Evolutionary conservation across 805 yeast species (phyloP).

Genomic region (Komagataella ulmi): DNA sequence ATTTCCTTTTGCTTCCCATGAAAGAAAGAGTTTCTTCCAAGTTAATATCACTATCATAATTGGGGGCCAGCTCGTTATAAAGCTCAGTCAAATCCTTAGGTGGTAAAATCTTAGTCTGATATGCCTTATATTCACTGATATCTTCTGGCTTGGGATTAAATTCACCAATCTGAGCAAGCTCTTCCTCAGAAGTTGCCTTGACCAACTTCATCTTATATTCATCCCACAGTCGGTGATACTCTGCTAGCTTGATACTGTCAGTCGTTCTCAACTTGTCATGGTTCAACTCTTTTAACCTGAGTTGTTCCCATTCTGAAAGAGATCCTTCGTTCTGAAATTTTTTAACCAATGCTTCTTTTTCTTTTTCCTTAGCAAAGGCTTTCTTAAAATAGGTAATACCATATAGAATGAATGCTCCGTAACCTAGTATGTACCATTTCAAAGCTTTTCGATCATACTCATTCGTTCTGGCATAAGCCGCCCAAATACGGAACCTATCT

Average conservation of each 20-base stretch:
- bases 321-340: conserved; percentile 18
- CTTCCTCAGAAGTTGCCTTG: conserved; percentile 8
- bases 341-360: conserved; percentile 23
- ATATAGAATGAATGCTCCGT: conserved; percentile 38
- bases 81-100: conserved; percentile 73
- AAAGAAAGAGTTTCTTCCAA: conserved; percentile 54
- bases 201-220: conserved; percentile 13
- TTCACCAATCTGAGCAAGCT: conserved; percentile 7
- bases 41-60: conserved; percentile 70
- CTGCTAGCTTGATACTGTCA: conserved; percentile 44
- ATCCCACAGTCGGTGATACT: conserved; percentile 38
- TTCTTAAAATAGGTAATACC: conserved; percentile 58
- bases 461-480: conserved; percentile 38
- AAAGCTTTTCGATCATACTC: conserved; percentile 53
- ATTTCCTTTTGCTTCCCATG: conserved; percentile 54
- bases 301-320: conserved; percentile 48
- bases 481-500: conserved; percentile 28
- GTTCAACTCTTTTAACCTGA: conserved; percentile 46
- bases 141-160: conserved; percentile 22
- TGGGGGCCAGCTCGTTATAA: conserved; percentile 65
- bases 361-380: conserved; percentile 50
- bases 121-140: conserved; percentile 12
- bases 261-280: conserved; percentile 48
- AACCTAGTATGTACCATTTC: conserved; percentile 47
- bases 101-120: conserved; percentile 37